Base-by-base conservation (phyloP, 2,329 filamentous ascomycete species). In the Neodidymelliopsis sp. region DNA sequence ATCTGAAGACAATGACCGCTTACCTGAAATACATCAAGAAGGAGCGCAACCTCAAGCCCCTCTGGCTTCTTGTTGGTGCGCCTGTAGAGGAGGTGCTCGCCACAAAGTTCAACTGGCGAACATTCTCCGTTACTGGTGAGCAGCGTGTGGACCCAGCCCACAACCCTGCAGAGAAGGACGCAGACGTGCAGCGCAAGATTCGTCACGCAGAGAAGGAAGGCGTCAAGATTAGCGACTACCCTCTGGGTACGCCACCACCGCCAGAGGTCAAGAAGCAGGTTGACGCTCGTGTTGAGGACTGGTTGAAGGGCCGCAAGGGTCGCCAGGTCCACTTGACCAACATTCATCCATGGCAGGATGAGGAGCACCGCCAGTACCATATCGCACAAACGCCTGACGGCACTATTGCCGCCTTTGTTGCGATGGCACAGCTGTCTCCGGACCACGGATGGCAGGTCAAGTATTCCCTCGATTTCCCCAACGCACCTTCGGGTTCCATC, bases 381-480 rank as follows among this genome's bases (percentile, higher is more conserved):
- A 89, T 90, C 63, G 88, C 90, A 8, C 81, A 87, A 57, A 89
- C 89, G 58, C 81, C 83, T 65, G 82, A 89, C 12, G 89, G 89
- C 55, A 84, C 81, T 51, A 84, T 97, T 47, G 81, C 81, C 30
- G 87, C 88, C 24, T 82, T 97, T 49, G 87, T 93, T n/a, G 86
- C 93, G 7, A 79, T 97, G 63, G 89, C 89, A 42, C 89, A 91
- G 71, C 84, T 97, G 20, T 84, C 88, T 3, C 90, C 91, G 2
- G 79, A 84, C 25, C 84, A 95, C 69, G 92, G 92, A 44, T 95
- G 91, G 85, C 92, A 97, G 77, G 87, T 96, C 69, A 97, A 97
- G 78, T 96, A 94, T 79, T 89, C 89, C n/a, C 84, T 97, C 44
- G 91, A 97, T 74, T 96, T 97, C 80, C 92, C 91, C 0, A 85